Evolutionary conservation across 2,329 filamentous ascomycete species (phyloP), one percentile per base, ranked within the genome.

Genomic region (Xylariales sp.): DNA sequence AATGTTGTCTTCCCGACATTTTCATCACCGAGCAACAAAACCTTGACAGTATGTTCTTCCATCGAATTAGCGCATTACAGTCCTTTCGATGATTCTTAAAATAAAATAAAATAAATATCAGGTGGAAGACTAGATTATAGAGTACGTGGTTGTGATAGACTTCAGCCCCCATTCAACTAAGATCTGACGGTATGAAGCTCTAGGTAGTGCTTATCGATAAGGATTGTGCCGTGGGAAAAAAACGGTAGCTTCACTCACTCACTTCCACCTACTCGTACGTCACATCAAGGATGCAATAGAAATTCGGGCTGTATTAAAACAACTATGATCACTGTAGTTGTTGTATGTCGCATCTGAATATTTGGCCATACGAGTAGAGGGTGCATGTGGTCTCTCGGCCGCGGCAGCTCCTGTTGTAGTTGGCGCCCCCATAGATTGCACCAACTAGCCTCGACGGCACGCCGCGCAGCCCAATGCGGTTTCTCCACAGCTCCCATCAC

Each of bases 1-100:
- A 90, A 89, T 0, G 84, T 87, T 28, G 86, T 87, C 77, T 90
- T 90, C 62, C 87, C 87, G 69, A 86, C 86, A 73, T 82, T 81
- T 67, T 85, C 82, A 77, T 90, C 87, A 39, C 88, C 87, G n/a
- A 90, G 79, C 23, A 89, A 76, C 34, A 90, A 76, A 14, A 90
- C 79, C n/a, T 81, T 86, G 73, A 88, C 80, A 56, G 80, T 80
- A 62, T 84, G 77, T 45, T 80, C 72, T 59, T 87, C 84, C 83
- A 86, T 86, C 59, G 72, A 23, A 49, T 60, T 8, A 60, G 32
- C 0, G 34, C 52, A 67, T 53, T 34, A 5, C 39, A 8, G 3
- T 63, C 8, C 12, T 34, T 34, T 49, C 16, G 18, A n/a, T 10
- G 6, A 3, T 10, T 30, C 4, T n/a, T 43, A 4, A n/a, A 18